Evolutionary conservation across 441 rosid species (phyloP), one percentile per base, ranked within the genome.

Genomic region (Cnidoscolus chayamansa): DNA sequence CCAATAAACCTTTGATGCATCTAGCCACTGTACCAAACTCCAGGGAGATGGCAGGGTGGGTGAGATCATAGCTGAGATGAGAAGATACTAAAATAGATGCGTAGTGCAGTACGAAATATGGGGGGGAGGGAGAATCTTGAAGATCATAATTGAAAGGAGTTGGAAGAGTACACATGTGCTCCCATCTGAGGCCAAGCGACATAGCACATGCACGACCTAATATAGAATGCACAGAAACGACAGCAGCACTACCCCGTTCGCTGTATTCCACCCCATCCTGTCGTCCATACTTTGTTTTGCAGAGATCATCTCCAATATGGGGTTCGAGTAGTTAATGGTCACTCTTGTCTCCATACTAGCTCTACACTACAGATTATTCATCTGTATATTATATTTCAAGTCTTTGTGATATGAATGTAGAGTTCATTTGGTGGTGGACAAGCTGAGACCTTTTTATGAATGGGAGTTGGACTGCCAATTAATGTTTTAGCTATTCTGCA

Each of bases 81-180:
- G 13, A 35, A 67, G 48, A 9, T 7, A 1, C 10, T 0, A 15
- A n/a, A 65, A 15, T 30, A 2, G 55, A 48, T 10, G n/a, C 8
- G 9, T 7, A 0, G 32, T n/a, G 9, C 35, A 19, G 51, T 63
- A 63, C 19, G 13, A 51, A 63, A 43, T 43, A 3, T 63, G 32
- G 32, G 49, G 32, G 32, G 49, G 53, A 50, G 10, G 10, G 67
- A 63, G 67, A 43, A 40, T 43, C 64, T 60, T 55, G 62, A 7
- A 10, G 15, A 5, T 15, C 45, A 15, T 50, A 50, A 66, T 66
- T 49, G 70, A 51, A 48, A 4, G 20, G 40, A 65, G 68, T 17
- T 63, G 54, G 50, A n/a, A 49, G 40, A 48, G 58, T 15, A 30
- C 8, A 19, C 71, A 67, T 67, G 71, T 67, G 71, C 71, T 53